Evolutionary conservation across 2,329 filamentous ascomycete genomes (phyloP).

Genomic region (Tolypocladium cylindrosporum): DNA sequence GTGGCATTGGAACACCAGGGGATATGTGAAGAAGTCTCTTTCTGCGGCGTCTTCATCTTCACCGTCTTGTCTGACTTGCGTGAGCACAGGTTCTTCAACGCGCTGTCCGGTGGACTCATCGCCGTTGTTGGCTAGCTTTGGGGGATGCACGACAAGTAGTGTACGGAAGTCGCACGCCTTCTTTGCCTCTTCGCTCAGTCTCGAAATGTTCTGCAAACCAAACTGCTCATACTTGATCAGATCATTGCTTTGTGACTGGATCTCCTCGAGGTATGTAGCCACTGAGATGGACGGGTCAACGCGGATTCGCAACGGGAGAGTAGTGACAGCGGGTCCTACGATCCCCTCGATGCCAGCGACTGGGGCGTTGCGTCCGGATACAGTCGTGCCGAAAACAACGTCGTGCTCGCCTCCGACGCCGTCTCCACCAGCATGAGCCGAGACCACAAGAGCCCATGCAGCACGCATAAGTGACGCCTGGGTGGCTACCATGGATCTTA

Average conservation of each 20-base stretch:
- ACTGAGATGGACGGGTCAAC: background rate
- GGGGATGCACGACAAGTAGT: background rate
- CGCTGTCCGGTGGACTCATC: background rate
- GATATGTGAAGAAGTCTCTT: background rate
- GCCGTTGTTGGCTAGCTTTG: background rate
- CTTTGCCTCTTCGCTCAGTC: background rate
- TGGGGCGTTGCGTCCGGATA: constrained; percentile 44
- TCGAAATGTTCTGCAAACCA: background rate
- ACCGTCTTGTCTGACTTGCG: background rate
- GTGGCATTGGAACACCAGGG: background rate
- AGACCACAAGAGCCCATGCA: constrained; percentile 7
- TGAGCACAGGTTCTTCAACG: background rate
- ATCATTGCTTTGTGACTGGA: background rate
- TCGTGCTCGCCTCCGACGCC: constrained; percentile 21
- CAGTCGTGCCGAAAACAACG: constrained; percentile 48
- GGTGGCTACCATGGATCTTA: background rate
- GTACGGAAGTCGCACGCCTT: constrained; percentile 1
- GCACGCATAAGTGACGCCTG: background rate
- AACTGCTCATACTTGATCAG: background rate
- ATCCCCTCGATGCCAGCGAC: constrained; percentile 41
- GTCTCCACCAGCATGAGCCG: constrained; percentile 4
- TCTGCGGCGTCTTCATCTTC: background rate
- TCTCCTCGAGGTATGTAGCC: background rate
- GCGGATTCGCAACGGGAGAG: constrained; percentile 39
- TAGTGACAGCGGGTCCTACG: constrained; percentile 51